A percentile compares a stretch with the other conserved stretches of the same genome.
These are phyloP conservation scores for Fennellomyces sp. DNA, from an alignment of 371 early-diverging fungal genomes.

Conservation along the genomic window DNA sequence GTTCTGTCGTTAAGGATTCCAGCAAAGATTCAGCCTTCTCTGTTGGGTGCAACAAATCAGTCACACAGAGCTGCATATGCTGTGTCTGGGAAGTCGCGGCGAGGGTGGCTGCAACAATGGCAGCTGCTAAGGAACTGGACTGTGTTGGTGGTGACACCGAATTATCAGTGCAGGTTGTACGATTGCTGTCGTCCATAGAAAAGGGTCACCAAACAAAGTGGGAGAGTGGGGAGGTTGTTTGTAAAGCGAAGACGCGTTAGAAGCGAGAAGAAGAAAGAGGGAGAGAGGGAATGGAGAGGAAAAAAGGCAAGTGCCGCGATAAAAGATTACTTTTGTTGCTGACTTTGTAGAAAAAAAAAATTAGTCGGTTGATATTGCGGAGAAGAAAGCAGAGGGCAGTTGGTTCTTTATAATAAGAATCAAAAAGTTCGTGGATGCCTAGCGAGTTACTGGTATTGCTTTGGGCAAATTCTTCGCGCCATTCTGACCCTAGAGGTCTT, in stretches of 20 bases:
- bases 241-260: background rate
- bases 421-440: background rate
- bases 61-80: constrained; percentile 23
- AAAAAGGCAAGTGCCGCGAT: background rate
- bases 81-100: constrained; percentile 6
- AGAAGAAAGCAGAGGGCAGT: constrained; percentile 4
- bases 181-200: constrained; percentile 6
- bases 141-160: constrained; percentile 2
- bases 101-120: constrained; percentile 10
- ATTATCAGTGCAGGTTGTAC: background rate
- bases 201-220: background rate
- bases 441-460: background rate
- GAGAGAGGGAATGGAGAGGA: constrained; percentile 4
- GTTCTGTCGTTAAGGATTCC: constrained; percentile 38
- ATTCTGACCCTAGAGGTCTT: background rate
- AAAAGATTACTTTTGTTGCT: background rate
- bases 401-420: background rate
- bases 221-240: constrained; percentile 6
- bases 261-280: background rate
- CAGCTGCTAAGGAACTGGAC: constrained; percentile 1
- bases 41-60: constrained; percentile 39
- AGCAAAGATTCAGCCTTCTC: constrained; percentile 35
- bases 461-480: background rate
- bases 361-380: constrained; percentile 9
- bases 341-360: constrained; percentile 14